Percentiles rank a stretch among this genome's conserved stretches.
phyloP scores from a whole-genome alignment of 2,329 filamentous ascomycete genomes.

The Sporothrix humicola region DNA sequence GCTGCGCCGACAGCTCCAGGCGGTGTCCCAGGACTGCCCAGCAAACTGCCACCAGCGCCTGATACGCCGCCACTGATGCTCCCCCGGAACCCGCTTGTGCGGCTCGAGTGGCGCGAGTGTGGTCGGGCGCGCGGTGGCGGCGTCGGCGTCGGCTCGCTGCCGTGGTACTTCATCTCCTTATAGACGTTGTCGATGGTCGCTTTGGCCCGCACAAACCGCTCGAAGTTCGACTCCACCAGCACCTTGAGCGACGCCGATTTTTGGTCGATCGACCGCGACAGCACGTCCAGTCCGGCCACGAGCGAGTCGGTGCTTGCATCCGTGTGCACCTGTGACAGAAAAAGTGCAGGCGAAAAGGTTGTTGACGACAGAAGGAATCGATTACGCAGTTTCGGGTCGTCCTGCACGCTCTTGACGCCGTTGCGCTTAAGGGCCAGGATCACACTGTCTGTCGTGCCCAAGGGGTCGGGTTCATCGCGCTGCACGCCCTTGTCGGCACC shows the following conservation, averaged over 20 bases:
- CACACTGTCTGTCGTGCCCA: slow-evolving; percentile 88
- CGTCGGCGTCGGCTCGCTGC: slow-evolving; percentile 54
- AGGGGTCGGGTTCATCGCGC: slow-evolving; percentile 88
- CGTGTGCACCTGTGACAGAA: slow-evolving; percentile 89
- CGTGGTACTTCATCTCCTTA: slow-evolving; percentile 88
- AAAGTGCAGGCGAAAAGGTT: slow-evolving; percentile 89
- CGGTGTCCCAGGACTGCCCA: slow-evolving; percentile 27
- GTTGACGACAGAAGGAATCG: slow-evolving; percentile 95
- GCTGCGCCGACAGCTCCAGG: neutral
- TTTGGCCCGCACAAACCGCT: slow-evolving; percentile 96
- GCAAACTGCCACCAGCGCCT: slow-evolving; percentile 8
- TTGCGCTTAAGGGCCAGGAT: slow-evolving; percentile 76
- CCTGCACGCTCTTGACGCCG: slow-evolving; percentile 76
- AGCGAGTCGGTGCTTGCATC: slow-evolving; percentile 82
- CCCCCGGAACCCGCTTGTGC: slow-evolving; percentile 67
- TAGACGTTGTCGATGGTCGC: slow-evolving; percentile 99
- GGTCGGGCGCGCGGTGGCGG: slow-evolving; percentile 49
- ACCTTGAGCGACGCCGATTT: slow-evolving; percentile 97
- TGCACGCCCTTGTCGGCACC: slow-evolving; percentile 72
- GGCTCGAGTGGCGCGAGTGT: slow-evolving; percentile 72
- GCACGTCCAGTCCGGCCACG: slow-evolving; percentile 78
- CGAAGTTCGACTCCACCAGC: slow-evolving; percentile 96
- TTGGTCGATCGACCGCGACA: slow-evolving; percentile 92
- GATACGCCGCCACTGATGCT: slow-evolving; percentile 44
- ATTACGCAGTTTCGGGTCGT: slow-evolving; percentile 83